Conservation (phyloP, 176 grass and related monocot genomes). For the Dactylis glomerata region DNA sequence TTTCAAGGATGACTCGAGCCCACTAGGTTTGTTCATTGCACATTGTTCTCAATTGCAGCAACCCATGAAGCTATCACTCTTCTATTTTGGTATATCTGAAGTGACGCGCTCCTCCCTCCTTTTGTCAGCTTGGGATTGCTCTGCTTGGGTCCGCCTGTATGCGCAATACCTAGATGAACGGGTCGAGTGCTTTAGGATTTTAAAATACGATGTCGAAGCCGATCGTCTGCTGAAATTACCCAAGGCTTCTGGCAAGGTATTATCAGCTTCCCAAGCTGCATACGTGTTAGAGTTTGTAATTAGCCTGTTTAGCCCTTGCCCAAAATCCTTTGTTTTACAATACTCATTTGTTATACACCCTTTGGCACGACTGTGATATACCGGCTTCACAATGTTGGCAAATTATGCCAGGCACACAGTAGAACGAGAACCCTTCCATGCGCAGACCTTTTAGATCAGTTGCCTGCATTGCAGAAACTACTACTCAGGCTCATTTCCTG, state of each 20-base stretch:
- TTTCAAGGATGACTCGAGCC: slow-evolving; percentile 90
- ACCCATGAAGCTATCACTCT: background rate
- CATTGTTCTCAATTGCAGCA: background rate
- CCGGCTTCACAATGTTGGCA: background rate
- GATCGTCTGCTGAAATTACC: slow-evolving; percentile 73
- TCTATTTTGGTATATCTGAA: background rate
- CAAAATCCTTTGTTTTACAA: too few relatives aligned
- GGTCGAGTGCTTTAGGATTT: slow-evolving; percentile 72
- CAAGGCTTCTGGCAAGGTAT: slow-evolving; percentile 61
- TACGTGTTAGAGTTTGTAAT: too few relatives aligned
- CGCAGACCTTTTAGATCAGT: slow-evolving; percentile 74
- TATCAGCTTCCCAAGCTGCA: background rate
- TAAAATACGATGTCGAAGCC: slow-evolving; percentile 87
- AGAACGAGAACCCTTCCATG: slow-evolving; percentile 79
- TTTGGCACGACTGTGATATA: slow-evolving; percentile 3
- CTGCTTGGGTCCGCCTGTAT: slow-evolving; percentile 82
- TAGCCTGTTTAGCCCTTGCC: too few relatives aligned
- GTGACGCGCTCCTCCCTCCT: background rate
- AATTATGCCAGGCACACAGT: slow-evolving; percentile 74
- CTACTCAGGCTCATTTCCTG: slow-evolving; percentile 79
- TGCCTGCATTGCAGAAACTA: slow-evolving; percentile 86
- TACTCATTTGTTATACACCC: background rate
- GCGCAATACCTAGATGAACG: slow-evolving; percentile 81
- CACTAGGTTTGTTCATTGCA: slow-evolving; percentile 57
- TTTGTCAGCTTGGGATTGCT: slow-evolving; percentile 85